phyloP scores from a whole-genome alignment of 1,139 yeast species.

The Meyerozyma sp. region DNA sequence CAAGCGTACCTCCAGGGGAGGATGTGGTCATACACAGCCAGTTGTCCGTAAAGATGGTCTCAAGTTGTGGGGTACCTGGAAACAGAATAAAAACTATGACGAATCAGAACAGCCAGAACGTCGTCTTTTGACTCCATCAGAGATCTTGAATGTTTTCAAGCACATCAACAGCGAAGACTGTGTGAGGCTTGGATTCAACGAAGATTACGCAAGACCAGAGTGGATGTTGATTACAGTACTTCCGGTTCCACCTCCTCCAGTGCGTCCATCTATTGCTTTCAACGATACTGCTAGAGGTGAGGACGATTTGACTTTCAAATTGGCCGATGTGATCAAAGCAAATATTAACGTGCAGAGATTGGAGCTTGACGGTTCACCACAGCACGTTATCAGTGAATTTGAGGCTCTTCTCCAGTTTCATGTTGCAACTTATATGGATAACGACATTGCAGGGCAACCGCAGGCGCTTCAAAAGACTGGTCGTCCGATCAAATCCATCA shows the following conservation, averaged over 20 bases:
- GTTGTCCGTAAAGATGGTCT: slow-evolving; percentile 93
- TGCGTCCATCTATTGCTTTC: slow-evolving; percentile 96
- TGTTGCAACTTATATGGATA: slow-evolving; percentile 99
- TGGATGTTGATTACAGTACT: slow-evolving; percentile 96
- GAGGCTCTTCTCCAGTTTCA: slow-evolving; percentile 94
- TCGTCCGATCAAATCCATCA: slow-evolving; percentile 94
- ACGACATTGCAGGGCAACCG: slow-evolving; percentile 99
- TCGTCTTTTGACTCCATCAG: slow-evolving; percentile 81
- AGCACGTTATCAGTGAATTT: slow-evolving; percentile 94
- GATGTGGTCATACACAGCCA: slow-evolving; percentile 98
- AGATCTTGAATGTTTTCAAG: slow-evolving; percentile 84
- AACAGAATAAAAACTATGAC: slow-evolving; percentile 70
- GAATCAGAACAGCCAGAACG: slow-evolving; percentile 91
- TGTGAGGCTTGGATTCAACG: slow-evolving; percentile 77
- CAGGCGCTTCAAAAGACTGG: slow-evolving; percentile 98
- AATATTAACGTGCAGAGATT: slow-evolving; percentile 92
- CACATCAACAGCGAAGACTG: slow-evolving; percentile 88
- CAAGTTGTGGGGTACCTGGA: slow-evolving; percentile 97
- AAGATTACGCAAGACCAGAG: slow-evolving; percentile 97
- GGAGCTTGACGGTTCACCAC: slow-evolving; percentile 98
- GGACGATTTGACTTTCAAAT: slow-evolving; percentile 96
- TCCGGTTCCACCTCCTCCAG: slow-evolving; percentile 99
- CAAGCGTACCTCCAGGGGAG: slow-evolving; percentile 70
- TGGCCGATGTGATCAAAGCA: slow-evolving; percentile 95
- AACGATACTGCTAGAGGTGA: slow-evolving; percentile 99